Base-by-base conservation (phyloP, 306 rosid species). In the Acacia crassicarpa region DNA sequence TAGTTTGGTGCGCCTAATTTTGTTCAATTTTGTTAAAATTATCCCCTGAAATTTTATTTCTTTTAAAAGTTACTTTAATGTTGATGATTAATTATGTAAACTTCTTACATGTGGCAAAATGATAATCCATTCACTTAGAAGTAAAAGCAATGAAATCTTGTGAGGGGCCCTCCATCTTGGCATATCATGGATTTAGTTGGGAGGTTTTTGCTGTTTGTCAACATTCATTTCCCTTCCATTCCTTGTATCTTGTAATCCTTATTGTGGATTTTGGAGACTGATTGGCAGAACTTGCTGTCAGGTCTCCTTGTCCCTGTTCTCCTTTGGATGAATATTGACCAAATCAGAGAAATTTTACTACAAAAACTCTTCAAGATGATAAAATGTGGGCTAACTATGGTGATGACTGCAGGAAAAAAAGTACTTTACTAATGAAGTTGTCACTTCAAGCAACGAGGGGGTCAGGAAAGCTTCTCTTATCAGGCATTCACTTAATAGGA, bases 21-120 rank as follows among this genome's bases (percentile, higher is more conserved):
- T 30, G 74, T 78, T 84, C 77, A 78, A 78, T 68, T 51, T 70
- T 54, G 38, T 78, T 74, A 53, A 44, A 45, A 71, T 23, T 12
- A 10, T 6, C 41, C n/a, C 69, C 69, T 63, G 13, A 14, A 63
- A 13, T 63, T 30, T 63, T 63, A 27, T 5, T 63, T 63, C 10
- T 30, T 15, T 30, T 30, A 6, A 41, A 13, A 12, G 41, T 63
- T 27, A 63, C 20, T 44, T 69, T 12, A 43, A 22, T 40, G 25
- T 69, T 41, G 35, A 10, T 14, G 6, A 40, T 68, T n/a, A 38
- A 43, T 22, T 5, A 14, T n/a, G n/a, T 71, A 9, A 71, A 44
- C 35, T 23, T 70, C 2, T 48, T 23, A 12, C 58, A 71, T 71
- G 58, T 45, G 40, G 20, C 56, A 71, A 71, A 23, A n/a, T 9